Evolutionary conservation across 495 filamentous ascomycete species (phyloP).

Genomic region (Corynascus novoguineensis): DNA sequence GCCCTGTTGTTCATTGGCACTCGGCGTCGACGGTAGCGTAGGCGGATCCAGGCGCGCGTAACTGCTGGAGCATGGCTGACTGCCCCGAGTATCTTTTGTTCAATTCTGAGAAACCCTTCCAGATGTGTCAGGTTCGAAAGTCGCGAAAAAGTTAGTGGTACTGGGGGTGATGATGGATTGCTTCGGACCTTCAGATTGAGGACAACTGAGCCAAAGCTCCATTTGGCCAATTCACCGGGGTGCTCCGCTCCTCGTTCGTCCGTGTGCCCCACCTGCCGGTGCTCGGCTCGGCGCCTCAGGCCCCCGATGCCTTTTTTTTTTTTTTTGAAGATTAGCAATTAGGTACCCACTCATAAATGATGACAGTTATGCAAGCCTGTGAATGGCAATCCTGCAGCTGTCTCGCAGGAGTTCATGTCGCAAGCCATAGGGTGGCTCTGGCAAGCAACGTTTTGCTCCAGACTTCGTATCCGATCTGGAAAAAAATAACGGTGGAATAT

Average conservation of each 20-base stretch:
- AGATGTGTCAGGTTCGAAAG: not conserved
- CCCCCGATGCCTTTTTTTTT: not conserved
- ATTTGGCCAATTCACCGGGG: conserved; percentile 19
- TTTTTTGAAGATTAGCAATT: too few relatives aligned
- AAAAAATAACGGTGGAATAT: too few relatives aligned
- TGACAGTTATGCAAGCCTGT: too few relatives aligned
- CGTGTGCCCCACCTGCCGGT: conserved; percentile 23
- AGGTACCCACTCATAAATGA: too few relatives aligned
- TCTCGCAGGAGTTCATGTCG: too few relatives aligned
- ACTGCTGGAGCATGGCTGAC: conserved; percentile 23
- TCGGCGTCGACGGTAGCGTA: not conserved
- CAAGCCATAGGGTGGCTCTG: too few relatives aligned
- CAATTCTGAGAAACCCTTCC: not conserved
- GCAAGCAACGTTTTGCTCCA: not conserved
- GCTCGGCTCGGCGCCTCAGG: conserved; percentile 16
- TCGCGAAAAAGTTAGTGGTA: not conserved
- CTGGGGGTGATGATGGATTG: not conserved
- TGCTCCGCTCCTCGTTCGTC: conserved; percentile 10
- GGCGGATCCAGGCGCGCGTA: conserved; percentile 1
- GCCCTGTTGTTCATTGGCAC: conserved; percentile 14
- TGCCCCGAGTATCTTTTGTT: not conserved
- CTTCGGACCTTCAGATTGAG: conserved; percentile 5
- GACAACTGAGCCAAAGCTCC: conserved; percentile 25
- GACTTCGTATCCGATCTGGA: not conserved
- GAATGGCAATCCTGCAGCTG: too few relatives aligned